phyloP scores from a whole-genome alignment of 1,284 basidiomycete genomes.

The Austroboletus sp. region DNA sequence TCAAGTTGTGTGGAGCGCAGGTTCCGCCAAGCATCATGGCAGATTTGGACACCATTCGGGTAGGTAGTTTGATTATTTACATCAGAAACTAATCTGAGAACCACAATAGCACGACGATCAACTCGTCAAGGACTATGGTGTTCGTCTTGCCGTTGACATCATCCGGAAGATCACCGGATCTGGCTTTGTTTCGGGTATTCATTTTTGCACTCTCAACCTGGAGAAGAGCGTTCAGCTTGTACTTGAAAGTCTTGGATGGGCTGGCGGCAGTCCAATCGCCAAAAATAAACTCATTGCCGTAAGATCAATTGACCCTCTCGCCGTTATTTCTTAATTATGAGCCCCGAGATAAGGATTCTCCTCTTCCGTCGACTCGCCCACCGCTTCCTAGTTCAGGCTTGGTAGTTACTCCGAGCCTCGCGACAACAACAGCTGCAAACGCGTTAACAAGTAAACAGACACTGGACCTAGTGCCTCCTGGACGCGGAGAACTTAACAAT shows the following conservation, averaged over 20 bases:
- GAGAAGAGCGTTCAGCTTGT: conserved; percentile 93
- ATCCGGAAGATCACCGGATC: conserved; percentile 48
- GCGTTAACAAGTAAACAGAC: conserved; percentile 46
- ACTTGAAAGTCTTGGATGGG: conserved; percentile 74
- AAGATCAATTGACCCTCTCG: conserved; percentile 23
- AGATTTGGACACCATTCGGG: conserved; percentile 74
- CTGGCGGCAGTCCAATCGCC: conserved; percentile 34
- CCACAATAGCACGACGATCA: conserved; percentile 74
- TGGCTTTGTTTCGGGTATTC: conserved; percentile 72
- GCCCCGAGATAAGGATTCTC: conserved; percentile 36
- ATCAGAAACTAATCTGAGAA: conserved; percentile 16
- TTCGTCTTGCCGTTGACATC: conserved; percentile 72
- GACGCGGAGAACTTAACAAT: conserved; percentile 66
- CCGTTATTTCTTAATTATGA: conserved; percentile 6
- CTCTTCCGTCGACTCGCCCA: conserved; percentile 23
- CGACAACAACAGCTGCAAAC: conserved; percentile 47
- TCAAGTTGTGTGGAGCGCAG: conserved; percentile 79
- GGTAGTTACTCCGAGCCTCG: conserved; percentile 47
- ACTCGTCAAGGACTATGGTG: conserved; percentile 85
- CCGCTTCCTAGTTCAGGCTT: conserved; percentile 36
- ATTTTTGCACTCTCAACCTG: conserved; percentile 95
- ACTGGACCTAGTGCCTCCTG: conserved; percentile 47
- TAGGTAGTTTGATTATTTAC: conserved; percentile 35
- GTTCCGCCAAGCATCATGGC: conserved; percentile 69
- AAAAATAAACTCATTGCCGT: conserved; percentile 69